phyloP scores from a whole-genome alignment of 2,329 filamentous ascomycete species.

The Cladosporium sphaerospermum region DNA sequence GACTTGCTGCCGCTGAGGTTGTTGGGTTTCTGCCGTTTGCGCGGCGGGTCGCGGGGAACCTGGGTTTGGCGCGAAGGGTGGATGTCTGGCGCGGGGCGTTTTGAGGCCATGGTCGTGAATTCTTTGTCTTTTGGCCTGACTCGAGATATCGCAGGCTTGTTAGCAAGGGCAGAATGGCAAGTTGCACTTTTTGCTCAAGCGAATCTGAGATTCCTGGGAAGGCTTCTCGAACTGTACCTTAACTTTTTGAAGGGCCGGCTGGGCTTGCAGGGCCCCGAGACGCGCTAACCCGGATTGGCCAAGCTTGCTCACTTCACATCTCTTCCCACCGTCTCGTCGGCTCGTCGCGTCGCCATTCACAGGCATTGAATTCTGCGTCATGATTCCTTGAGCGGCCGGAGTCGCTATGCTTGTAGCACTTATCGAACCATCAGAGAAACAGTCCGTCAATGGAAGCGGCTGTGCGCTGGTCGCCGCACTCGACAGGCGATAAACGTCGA shows the following conservation, averaged over 20 bases:
- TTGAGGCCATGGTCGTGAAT: slow-evolving; percentile 18
- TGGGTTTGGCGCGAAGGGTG: slow-evolving; percentile 22
- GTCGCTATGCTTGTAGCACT: not conserved
- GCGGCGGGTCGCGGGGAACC: slow-evolving; percentile 16
- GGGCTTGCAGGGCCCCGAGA: not conserved
- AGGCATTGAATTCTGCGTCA: not conserved
- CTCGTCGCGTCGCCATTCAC: not conserved
- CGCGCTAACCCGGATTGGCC: slow-evolving; percentile 2
- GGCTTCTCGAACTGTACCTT: not conserved
- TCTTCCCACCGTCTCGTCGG: not conserved
- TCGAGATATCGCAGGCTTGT: not conserved
- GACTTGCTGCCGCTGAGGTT: slow-evolving; percentile 21
- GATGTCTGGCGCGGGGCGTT: slow-evolving; percentile 19
- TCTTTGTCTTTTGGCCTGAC: not conserved
- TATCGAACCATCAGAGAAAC: not conserved
- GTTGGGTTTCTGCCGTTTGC: slow-evolving; percentile 22
- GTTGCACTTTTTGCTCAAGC: not conserved
- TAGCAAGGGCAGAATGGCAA: not conserved
- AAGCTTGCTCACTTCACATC: slow-evolving; percentile 3
- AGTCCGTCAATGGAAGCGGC: slow-evolving; percentile 49
- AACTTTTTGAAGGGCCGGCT: not conserved
- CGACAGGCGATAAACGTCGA: slow-evolving; percentile 46
- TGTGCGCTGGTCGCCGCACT: slow-evolving; percentile 58
- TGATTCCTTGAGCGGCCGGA: not conserved
- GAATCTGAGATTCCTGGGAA: not conserved